phyloP scores from a whole-genome alignment of 176 grass and related monocot species.

The Oryza coarctata region DNA sequence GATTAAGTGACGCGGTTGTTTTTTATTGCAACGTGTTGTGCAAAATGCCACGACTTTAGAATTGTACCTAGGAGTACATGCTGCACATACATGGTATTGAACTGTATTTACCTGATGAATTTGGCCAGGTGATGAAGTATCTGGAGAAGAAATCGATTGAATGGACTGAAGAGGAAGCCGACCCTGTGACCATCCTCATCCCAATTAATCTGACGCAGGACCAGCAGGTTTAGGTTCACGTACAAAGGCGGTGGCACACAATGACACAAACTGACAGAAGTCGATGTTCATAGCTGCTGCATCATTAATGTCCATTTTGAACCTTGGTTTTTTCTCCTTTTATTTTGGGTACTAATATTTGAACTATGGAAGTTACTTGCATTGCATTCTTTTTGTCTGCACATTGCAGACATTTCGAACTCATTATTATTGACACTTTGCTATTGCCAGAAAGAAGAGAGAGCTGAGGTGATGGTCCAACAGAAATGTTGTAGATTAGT shows the following conservation, averaged over 20 bases:
- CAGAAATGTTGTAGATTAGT: background rate
- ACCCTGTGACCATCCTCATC: constrained; percentile 54
- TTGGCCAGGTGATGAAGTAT: constrained; percentile 63
- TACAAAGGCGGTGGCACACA: background rate
- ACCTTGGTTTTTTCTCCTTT: background rate
- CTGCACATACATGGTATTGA: background rate
- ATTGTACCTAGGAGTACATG: constrained; percentile 1
- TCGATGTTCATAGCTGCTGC: constrained; percentile 10
- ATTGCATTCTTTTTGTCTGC: constrained; percentile 23
- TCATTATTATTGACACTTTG: background rate
- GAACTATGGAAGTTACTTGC: background rate
- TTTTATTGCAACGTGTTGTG: background rate
- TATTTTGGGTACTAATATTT: constrained; percentile 16
- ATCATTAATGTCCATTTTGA: constrained; percentile 14
- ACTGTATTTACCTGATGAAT: background rate
- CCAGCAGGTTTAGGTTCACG: constrained; percentile 26
- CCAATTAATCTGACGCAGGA: constrained; percentile 60
- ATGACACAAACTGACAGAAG: constrained; percentile 23
- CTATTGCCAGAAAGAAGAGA: background rate
- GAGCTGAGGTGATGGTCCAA: background rate
- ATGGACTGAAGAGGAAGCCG: constrained; percentile 62
- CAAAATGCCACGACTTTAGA: background rate
- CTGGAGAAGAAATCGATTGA: constrained; percentile 66
- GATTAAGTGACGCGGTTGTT: background rate
- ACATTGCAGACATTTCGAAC: background rate